phyloP scores from a whole-genome alignment of 768 basidiomycete genomes.

The Mycena latifolia region DNA sequence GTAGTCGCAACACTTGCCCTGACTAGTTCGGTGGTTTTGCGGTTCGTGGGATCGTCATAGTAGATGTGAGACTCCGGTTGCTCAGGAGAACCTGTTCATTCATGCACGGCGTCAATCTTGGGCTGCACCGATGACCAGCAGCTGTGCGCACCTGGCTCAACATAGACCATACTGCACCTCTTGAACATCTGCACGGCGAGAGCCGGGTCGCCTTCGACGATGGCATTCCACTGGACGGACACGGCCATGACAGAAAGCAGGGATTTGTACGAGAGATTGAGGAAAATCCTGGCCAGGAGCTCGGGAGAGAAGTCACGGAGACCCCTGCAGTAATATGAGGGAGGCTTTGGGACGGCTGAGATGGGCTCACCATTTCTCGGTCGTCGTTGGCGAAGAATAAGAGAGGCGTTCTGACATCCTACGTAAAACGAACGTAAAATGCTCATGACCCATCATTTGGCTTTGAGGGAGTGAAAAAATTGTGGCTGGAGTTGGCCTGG shows the following conservation, averaged over 20 bases:
- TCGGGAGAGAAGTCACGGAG: constrained; percentile 1
- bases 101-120: background rate
- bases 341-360: background rate
- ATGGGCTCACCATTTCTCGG: constrained; percentile 1
- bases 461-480: too few species aligned
- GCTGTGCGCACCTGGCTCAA: constrained; percentile 4
- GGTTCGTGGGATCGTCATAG: background rate
- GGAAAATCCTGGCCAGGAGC: constrained; percentile 15
- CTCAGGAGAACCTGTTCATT: background rate
- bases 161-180: constrained; percentile 7
- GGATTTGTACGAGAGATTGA: too few species aligned
- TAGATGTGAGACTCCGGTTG: background rate
- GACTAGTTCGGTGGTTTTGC: background rate
- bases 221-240: constrained; percentile 15
- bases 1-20: background rate
- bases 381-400: background rate
- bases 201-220: constrained; percentile 6
- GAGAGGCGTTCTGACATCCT: background rate
- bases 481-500: too few species aligned
- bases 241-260: constrained; percentile 14
- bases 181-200: constrained; percentile 24
- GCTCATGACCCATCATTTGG: too few species aligned
- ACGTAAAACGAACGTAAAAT: constrained; percentile 1
- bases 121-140: too few species aligned
- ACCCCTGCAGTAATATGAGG: background rate